Evolutionary conservation across 164 flowering plant genomes (phyloP), one percentile per base, ranked within the genome.

Genomic region (Tetrastigma voinierianum): DNA sequence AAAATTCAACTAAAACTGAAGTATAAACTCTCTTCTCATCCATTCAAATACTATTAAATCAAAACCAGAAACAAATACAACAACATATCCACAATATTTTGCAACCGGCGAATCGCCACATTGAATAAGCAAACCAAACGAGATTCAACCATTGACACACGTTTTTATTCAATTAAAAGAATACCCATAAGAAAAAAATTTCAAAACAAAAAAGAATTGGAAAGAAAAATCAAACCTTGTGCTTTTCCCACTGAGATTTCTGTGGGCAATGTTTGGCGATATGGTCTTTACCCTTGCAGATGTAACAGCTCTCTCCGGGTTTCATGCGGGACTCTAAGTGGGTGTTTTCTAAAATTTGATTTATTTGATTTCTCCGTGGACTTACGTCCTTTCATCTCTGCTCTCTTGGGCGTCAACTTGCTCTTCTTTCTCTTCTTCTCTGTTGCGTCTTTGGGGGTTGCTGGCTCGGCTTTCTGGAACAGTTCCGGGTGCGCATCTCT

Each of bases 251-350:
- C 48, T 78, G 75, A 57, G 79, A 85, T 70, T 90, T 91, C 46
- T 84, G 58, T 21, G 98, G 96, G 76, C 98, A 94, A 44, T 71
- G 71, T 74, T 86, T 94, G 75, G 97, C 98, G 56, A 91, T 84
- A 62, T 95, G 98, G 67, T 91, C 83, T 15, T 65, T 48, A 17
- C 65, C 90, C 70, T 91, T 91, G 76, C 98, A 91, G 21, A 91
- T 91, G 66, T 65, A 92, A 68, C 98, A 94, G 69, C 87, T 77
- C 18, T 91, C 98, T 6, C 98, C 98, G 20, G 96, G 98, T 78
- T 70, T 86, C 96, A 94, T 86, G 9, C 97, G 96, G 90, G 6
- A 91, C 78, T 70, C 97, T 74, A 23, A 95, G 89, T 8, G 91
- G 95, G 73, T 87, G 93, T 52, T 83, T 91, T 25, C 59, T 74